Base-by-base conservation (phyloP, 2,329 filamentous ascomycete genomes). In the Hypoxylon sp. region DNA sequence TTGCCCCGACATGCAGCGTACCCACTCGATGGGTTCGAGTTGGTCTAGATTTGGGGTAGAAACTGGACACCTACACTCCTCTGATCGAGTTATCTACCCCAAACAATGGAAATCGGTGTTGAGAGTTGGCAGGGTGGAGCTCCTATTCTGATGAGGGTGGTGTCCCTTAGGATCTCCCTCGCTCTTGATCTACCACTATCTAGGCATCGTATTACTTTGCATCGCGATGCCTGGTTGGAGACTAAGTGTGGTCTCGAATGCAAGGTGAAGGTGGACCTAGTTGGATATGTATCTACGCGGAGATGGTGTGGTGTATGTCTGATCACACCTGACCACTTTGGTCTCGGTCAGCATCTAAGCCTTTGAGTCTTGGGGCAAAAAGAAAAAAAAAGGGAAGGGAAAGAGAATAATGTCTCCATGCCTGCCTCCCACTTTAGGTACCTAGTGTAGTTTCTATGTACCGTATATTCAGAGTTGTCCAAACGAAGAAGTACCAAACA, bases 301-400 rank as follows among this genome's bases (percentile, higher is more conserved):
- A 35, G 33, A 61, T 37, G 11, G 14, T 17, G 47, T 51, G 42
- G 35, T 44, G 35, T 60, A 14, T 50, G 37, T 52, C 44, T 47
- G 35, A 19, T 47, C 42, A 68, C 29, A 51, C 33, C 8, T 26
- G 19, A 39, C 52, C 42, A 10, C n/a, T 29, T 48, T 10, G 42
- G 42, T 58, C 33, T 66, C 50, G 47, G 59, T 67, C 48, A 64
- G 24, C 37, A 59, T 37, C 37, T 19, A 48, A 47, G 22, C 37
- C 42, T 58, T 58, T 19, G 53, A 47, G 22, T 31, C 42, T 58
- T 58, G 31, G 29, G 35, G 42, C 48, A n/a, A 48, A 44, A 42
- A 54, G 47, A 14, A 47, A 14, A 10, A 14, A 37, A 33, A 17
- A 24, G 24, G 52, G n/a, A 5, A 42, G 33, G 5, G 51, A 54